These are phyloP conservation scores for Scytalidium lignicola DNA, from an alignment of 2,329 filamentous ascomycete genomes.

Conservation along the genomic window DNA sequence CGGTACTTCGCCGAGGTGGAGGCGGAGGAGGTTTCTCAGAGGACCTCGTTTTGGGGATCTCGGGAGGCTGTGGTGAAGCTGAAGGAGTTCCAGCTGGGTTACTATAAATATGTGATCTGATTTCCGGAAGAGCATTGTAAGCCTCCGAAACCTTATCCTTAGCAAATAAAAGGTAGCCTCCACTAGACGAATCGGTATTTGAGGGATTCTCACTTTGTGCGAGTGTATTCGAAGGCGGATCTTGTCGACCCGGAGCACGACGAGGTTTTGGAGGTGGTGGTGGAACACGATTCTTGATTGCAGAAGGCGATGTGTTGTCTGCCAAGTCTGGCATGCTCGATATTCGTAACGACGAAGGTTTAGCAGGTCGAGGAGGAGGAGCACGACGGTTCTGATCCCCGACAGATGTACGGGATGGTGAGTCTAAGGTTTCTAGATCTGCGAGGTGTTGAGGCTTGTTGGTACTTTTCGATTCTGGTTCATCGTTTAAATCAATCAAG, in stretches of 20 bases:
- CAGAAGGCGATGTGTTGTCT: conserved; percentile 29
- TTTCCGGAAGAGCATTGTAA: conserved; percentile 27
- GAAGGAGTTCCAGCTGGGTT: neutral
- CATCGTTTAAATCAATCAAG: conserved; percentile 56
- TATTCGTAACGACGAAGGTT: conserved; percentile 51
- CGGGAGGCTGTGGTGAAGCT: neutral
- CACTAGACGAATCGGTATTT: conserved; percentile 5
- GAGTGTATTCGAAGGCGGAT: neutral
- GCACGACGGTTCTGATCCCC: conserved; percentile 18
- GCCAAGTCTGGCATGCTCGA: conserved; percentile 17
- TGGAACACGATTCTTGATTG: conserved; percentile 35
- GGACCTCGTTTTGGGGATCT: conserved; percentile 3
- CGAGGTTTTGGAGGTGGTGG: conserved; percentile 24
- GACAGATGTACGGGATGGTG: conserved; percentile 23
- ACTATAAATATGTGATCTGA: conserved; percentile 24
- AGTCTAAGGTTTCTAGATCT: conserved; percentile 19
- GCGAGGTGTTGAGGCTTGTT: conserved; percentile 29
- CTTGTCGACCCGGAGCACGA: conserved; percentile 8
- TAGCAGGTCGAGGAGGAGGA: conserved; percentile 51
- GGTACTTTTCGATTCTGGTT: conserved; percentile 35
- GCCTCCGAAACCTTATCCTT: conserved; percentile 23
- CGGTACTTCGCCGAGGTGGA: conserved; percentile 14
- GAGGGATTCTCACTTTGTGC: neutral
- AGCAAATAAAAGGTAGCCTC: conserved; percentile 24
- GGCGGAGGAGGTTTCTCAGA: conserved; percentile 15